These are phyloP conservation scores for Monilinia fructicola DNA, from an alignment of 2,329 filamentous ascomycete genomes.

Conservation along the genomic window DNA sequence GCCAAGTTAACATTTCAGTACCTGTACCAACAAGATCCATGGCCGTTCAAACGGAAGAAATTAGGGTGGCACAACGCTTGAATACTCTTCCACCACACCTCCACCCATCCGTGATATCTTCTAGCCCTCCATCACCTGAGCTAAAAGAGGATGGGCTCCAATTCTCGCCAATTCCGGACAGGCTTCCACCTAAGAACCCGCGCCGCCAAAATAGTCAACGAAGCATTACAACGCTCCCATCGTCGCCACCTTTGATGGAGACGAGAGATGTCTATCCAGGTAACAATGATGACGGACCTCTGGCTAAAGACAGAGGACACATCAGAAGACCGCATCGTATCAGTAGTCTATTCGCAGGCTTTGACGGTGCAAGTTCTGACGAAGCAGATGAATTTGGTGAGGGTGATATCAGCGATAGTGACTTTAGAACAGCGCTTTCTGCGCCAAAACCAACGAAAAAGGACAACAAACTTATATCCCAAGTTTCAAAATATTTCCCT, in stretches of 20 bases:
- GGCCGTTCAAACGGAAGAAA: slow-evolving; percentile 82
- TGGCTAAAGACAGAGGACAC: slow-evolving; percentile 55
- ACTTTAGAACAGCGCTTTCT: slow-evolving; percentile 65
- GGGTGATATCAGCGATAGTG: slow-evolving; percentile 62
- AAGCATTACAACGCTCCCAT: slow-evolving; percentile 47
- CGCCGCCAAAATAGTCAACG: slow-evolving; percentile 51
- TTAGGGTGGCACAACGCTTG: slow-evolving; percentile 76
- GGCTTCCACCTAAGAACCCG: slow-evolving; percentile 60
- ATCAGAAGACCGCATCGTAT: slow-evolving; percentile 69
- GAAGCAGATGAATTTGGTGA: slow-evolving; percentile 64
- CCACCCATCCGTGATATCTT: slow-evolving; percentile 72
- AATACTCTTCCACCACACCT: slow-evolving; percentile 74
- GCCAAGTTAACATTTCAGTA: slow-evolving; percentile 66
- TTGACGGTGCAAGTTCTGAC: slow-evolving; percentile 69
- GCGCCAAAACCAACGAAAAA: slow-evolving; percentile 53
- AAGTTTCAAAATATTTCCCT: slow-evolving; percentile 36
- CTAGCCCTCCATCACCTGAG: slow-evolving; percentile 57
- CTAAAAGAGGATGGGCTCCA: slow-evolving; percentile 38
- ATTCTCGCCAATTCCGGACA: slow-evolving; percentile 54
- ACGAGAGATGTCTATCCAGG: slow-evolving; percentile 69
- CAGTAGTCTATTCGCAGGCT: slow-evolving; percentile 84
- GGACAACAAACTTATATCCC: slow-evolving; percentile 26
- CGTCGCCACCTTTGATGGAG: slow-evolving; percentile 49
- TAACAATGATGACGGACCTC: slow-evolving; percentile 76
- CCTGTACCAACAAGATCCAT: slow-evolving; percentile 46